Base-by-base conservation (phyloP, 768 basidiomycete genomes). In the Lepiota venenata region DNA sequence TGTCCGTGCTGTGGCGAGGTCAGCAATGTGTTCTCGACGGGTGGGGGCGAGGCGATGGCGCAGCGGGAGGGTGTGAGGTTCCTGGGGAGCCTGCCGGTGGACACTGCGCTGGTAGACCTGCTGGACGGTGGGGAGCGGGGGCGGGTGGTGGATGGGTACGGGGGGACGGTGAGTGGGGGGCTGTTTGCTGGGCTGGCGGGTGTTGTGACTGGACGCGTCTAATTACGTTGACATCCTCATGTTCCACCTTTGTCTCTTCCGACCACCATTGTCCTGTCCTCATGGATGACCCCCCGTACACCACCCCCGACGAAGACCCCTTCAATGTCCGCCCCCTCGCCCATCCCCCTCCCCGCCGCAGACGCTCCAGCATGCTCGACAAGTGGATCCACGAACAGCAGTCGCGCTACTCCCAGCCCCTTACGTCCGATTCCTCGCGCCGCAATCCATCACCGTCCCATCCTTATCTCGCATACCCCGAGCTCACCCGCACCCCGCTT, bases 1-100 rank as follows among this genome's bases (percentile, higher is more conserved):
- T 98, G 96, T 65, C 97, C 97, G 42, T 97, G 95, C 66, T 98
- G 97, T 66, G 92, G 92, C 14, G 95, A 98, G 69, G 76, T 98
- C 61, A 92, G 86, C 74, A 92, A 96, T 67, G 83, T 97, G 50
- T 99, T 98, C 69, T 97, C 94, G 7, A 88, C 85, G 3, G 93
- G 93, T 14, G 97, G 97, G 2, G 97, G 95, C 1, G 83, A 87
- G 69, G 88, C 86, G 63, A 85, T 94, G 88, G 93, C 91, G 3
- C 75, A 77, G 57, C 79, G 78, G 47, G 91, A 95, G 63, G 79
- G 76, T 1, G 62, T 98, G 36, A 67, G 65, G 45, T 97, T 94
- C 66, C 74, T 99, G 51, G 97, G 97, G 10, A 80, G 88, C 40
- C 74, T 99, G 37, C 97, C 97, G 5, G 87, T 99, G 38, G 97